Conservation (phyloP, 2,329 filamentous ascomycete species). For the Verticillium albo-atrum region DNA sequence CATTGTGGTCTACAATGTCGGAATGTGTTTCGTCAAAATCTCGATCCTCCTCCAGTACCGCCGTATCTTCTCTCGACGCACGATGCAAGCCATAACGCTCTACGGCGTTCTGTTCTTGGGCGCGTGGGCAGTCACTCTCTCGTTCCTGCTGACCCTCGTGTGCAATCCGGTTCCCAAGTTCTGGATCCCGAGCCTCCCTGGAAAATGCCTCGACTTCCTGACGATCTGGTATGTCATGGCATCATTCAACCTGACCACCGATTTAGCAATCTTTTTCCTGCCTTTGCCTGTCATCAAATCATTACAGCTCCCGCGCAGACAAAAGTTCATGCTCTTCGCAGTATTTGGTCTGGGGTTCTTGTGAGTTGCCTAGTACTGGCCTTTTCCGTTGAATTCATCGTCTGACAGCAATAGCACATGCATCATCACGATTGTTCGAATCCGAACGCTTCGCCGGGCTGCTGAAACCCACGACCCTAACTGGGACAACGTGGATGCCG, state of each 20-base stretch:
- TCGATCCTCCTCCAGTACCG: slow-evolving; percentile 34
- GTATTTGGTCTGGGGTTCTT: slow-evolving; percentile 22
- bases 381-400: no score
- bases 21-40: slow-evolving; percentile 27
- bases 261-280: slow-evolving; percentile 19
- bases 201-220: slow-evolving; percentile 20
- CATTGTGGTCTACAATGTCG: slow-evolving; percentile 28
- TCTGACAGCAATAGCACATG: slow-evolving; percentile 16
- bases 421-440: slow-evolving; percentile 21
- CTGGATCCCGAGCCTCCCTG: slow-evolving; percentile 15
- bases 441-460: slow-evolving; percentile 21
- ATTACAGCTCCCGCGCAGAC: slow-evolving; percentile 15
- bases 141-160: slow-evolving; percentile 20
- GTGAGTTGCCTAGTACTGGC: no score
- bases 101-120: slow-evolving; percentile 19
- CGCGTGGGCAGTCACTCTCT: slow-evolving; percentile 22
- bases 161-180: slow-evolving; percentile 22
- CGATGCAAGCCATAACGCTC: slow-evolving; percentile 17
- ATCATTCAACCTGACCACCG: slow-evolving; percentile 19
- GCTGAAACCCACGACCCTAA: slow-evolving; percentile 15
- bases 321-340: slow-evolving; percentile 15
- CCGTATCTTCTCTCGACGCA: slow-evolving; percentile 26
- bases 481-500: slow-evolving; percentile 24
- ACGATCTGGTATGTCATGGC: slow-evolving; percentile 23
- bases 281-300: slow-evolving; percentile 19